Conservation (phyloP, 805 yeast species). For the Yarrowia sp. region DNA sequence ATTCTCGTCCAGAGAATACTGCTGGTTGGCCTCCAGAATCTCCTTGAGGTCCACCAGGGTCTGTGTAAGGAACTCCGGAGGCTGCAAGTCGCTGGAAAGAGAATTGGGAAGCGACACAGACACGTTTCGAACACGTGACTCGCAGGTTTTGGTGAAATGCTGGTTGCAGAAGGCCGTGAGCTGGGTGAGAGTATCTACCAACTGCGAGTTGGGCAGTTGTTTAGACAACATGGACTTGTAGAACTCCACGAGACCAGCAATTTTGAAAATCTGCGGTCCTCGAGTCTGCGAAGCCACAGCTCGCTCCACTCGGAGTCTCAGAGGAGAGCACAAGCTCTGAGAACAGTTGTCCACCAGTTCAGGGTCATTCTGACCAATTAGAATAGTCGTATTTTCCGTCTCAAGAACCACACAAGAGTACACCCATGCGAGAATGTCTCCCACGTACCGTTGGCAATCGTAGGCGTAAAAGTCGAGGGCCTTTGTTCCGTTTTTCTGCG, state of each 20-base stretch:
- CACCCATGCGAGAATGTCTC: constrained; percentile 84
- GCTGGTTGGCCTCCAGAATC: constrained; percentile 47
- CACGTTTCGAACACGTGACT: constrained; percentile 40
- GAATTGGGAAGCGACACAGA: constrained; percentile 36
- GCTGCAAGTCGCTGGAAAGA: constrained; percentile 50
- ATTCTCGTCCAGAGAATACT: constrained; percentile 19
- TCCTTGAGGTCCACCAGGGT: constrained; percentile 60
- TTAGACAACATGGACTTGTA: constrained; percentile 66
- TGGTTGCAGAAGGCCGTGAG: constrained; percentile 42
- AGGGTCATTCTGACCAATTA: constrained; percentile 48
- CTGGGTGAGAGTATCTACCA: constrained; percentile 33
- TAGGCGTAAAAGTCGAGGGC: constrained; percentile 67
- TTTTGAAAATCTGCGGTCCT: constrained; percentile 53
- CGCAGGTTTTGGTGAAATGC: constrained; percentile 45
- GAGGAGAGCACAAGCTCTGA: constrained; percentile 55
- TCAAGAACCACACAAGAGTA: constrained; percentile 87
- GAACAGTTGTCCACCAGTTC: constrained; percentile 52
- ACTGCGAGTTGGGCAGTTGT: constrained; percentile 37
- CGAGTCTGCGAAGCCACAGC: constrained; percentile 63
- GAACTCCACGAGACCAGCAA: constrained; percentile 62
- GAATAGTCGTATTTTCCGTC: constrained; percentile 64
- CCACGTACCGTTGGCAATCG: constrained; percentile 78
- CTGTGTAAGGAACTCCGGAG: constrained; percentile 83
- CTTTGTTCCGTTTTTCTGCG: constrained; percentile 37
- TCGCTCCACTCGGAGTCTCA: constrained; percentile 65